Conservation (phyloP, 192 early-diverging fungal genomes). For the Coemansia sp. region DNA sequence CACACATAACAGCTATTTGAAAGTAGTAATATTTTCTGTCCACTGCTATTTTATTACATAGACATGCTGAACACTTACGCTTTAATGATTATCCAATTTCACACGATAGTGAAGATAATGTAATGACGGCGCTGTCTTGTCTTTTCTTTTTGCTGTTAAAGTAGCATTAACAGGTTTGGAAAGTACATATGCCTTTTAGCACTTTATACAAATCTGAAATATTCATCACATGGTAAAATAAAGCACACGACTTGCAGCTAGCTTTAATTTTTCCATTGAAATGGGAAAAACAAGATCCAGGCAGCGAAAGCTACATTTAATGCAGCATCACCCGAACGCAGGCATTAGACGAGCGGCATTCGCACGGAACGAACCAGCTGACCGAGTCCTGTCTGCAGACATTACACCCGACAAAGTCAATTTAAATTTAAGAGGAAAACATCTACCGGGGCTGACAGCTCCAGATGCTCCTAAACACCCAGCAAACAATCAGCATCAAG, state of each 20-base stretch:
- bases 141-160: not conserved
- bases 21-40: not conserved
- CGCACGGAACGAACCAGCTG: constrained; percentile 11
- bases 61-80: not conserved
- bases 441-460: not conserved
- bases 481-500: constrained; percentile 5
- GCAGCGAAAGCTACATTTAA: constrained; percentile 2
- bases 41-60: not conserved
- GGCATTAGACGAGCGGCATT: too few relatives aligned
- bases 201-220: not conserved
- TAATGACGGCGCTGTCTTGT: not conserved
- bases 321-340: not conserved
- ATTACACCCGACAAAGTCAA: not conserved
- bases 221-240: not conserved
- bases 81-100: not conserved
- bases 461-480: not conserved
- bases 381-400: not conserved
- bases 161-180: not conserved
- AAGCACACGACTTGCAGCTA: not conserved
- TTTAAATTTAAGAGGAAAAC: too few relatives aligned
- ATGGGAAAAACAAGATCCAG: constrained; percentile 7
- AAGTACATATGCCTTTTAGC: not conserved
- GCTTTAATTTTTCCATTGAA: not conserved
- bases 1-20: not conserved
- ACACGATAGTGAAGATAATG: not conserved